These are phyloP conservation scores for Solanum sejunctum DNA, from an alignment of 257 asterid genomes.

Conservation along the genomic window DNA sequence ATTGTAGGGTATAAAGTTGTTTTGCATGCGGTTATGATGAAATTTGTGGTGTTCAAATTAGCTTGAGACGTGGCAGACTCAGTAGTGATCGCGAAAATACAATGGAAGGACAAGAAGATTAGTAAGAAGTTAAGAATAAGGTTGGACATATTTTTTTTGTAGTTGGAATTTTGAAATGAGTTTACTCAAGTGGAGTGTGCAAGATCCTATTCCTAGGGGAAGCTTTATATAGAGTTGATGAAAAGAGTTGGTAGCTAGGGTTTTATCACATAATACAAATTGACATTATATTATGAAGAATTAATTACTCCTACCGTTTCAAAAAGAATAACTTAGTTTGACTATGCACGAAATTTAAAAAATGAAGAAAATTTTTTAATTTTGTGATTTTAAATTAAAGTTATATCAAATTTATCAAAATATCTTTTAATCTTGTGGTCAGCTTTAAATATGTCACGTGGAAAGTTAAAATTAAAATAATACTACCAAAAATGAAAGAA, in stretches of 20 bases:
- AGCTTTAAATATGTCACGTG: no score
- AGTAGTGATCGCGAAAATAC: not conserved
- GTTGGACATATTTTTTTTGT: conserved; percentile 11
- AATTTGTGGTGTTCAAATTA: not conserved
- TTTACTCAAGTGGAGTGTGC: not conserved
- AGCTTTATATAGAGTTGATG: conserved; percentile 13
- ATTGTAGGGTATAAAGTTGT: conserved; percentile 40
- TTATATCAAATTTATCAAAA: no score
- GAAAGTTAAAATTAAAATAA: no score
- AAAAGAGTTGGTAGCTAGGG: not conserved
- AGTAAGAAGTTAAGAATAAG: conserved; percentile 10
- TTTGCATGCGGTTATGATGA: conserved; percentile 39
- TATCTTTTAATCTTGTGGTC: no score
- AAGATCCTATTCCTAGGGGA: not conserved
- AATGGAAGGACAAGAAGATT: conserved; percentile 13
- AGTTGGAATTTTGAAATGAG: not conserved
- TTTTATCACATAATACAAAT: not conserved
- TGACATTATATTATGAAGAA: not conserved
- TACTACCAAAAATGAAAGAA: no score
- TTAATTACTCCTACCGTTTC: not conserved
- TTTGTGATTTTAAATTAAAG: no score
- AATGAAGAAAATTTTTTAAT: no score
- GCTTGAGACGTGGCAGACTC: not conserved
- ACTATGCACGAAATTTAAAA: no score
- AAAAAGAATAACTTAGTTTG: no score